These are phyloP conservation scores for Martensiomyces pterosporus DNA, from an alignment of 192 early-diverging fungal genomes.

Conservation along the genomic window DNA sequence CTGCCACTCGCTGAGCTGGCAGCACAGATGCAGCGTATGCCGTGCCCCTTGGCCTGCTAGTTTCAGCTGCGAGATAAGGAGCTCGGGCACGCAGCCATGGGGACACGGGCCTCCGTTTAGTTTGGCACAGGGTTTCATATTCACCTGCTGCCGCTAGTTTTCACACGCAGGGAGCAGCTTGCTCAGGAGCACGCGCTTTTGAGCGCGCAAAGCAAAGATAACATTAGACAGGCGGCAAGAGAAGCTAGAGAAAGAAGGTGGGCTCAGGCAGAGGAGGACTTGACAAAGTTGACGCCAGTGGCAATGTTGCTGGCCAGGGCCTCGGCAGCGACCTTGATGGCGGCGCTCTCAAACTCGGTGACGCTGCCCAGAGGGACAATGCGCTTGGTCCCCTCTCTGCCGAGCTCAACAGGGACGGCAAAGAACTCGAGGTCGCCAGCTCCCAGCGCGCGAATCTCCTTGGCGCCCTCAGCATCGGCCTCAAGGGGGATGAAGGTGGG, in stretches of 20 bases:
- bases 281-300: constrained; percentile 83
- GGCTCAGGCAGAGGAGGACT: constrained; percentile 2
- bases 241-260: constrained; percentile 2
- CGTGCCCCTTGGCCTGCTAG: too few relatives aligned
- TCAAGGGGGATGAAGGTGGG: constrained; percentile 63
- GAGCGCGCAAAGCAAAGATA: too few relatives aligned
- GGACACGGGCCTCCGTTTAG: too few relatives aligned
- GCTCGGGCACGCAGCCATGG: too few relatives aligned
- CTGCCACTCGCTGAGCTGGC: too few relatives aligned
- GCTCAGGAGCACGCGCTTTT: too few relatives aligned
- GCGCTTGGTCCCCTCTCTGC: constrained; percentile 73
- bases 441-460: constrained; percentile 49
- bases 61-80: too few relatives aligned
- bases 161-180: too few relatives aligned
- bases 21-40: too few relatives aligned
- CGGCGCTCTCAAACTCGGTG: constrained; percentile 75
- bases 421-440: constrained; percentile 63
- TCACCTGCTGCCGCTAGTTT: too few relatives aligned
- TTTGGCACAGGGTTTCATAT: too few relatives aligned
- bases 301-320: constrained; percentile 86
- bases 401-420: constrained; percentile 69
- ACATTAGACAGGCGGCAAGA: too few relatives aligned
- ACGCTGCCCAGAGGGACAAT: constrained; percentile 71
- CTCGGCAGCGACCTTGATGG: constrained; percentile 68
- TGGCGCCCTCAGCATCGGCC: constrained; percentile 51